A percentile compares a stretch with the other conserved stretches of the same genome.
These are phyloP conservation scores for Microbotryomycetes sp. DNA, from an alignment of 1,284 basidiomycete species.

Conservation along the genomic window DNA sequence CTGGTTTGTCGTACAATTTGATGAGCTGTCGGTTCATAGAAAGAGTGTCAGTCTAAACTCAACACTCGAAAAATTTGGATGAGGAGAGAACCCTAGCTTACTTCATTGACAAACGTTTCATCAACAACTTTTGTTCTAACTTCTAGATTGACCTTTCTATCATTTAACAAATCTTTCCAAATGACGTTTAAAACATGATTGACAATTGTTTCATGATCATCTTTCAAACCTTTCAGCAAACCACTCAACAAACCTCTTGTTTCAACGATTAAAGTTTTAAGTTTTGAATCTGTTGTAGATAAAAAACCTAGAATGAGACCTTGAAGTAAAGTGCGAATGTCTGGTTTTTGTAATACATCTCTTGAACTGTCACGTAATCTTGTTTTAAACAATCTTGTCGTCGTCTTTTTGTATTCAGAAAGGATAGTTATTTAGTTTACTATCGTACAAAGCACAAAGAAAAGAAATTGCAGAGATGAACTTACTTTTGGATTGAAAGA, in stretches of 20 bases:
- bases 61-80: not conserved
- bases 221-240: slow-evolving; percentile 27
- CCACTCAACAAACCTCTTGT: slow-evolving; percentile 25
- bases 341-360: slow-evolving; percentile 23
- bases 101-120: slow-evolving; percentile 26
- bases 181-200: slow-evolving; percentile 22
- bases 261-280: slow-evolving; percentile 29
- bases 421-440: too few species aligned
- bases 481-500: slow-evolving; percentile 27
- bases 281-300: slow-evolving; percentile 17
- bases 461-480: not conserved
- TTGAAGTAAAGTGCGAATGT: slow-evolving; percentile 32
- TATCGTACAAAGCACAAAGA: not conserved
- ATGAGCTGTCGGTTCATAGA: slow-evolving; percentile 10
- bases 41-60: not conserved
- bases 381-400: slow-evolving; percentile 28
- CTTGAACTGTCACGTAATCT: slow-evolving; percentile 17
- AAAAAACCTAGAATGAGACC: slow-evolving; percentile 30
- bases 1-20: slow-evolving; percentile 20
- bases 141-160: slow-evolving; percentile 24
- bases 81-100: slow-evolving; percentile 1
- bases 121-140: slow-evolving; percentile 25
- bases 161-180: slow-evolving; percentile 16
- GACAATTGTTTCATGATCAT: slow-evolving; percentile 26
- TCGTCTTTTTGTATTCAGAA: too few species aligned